Percentiles rank a stretch among this genome's conserved stretches.
Conservation (phyloP, 208 protist species). For the Balamuthia mandrillaris region DNA sequence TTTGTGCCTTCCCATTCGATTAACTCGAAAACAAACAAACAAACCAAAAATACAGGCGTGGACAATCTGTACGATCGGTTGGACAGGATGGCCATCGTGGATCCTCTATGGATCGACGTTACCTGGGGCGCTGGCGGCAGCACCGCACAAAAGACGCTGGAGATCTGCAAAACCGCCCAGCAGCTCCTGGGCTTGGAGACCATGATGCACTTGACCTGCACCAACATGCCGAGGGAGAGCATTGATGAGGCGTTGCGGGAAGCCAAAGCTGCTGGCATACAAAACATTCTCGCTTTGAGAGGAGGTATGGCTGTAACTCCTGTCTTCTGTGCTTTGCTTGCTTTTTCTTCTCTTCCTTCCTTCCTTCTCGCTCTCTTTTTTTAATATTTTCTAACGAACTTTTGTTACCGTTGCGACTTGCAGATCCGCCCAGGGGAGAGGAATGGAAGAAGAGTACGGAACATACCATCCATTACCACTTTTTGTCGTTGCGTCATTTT, state of each 20-base stretch:
- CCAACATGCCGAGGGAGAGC: conserved; percentile 80
- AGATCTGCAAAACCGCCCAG: conserved; percentile 76
- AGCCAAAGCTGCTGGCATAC: conserved; percentile 81
- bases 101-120: conserved; percentile 89
- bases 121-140: conserved; percentile 92
- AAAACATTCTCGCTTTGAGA: conserved; percentile 93
- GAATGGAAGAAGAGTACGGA: conserved; percentile 56
- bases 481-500: no score
- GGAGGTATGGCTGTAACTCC: conserved; percentile 68
- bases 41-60: conserved; percentile 55
- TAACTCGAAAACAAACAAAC: not conserved
- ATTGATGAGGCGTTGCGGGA: conserved; percentile 77
- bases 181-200: conserved; percentile 78
- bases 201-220: conserved; percentile 92
- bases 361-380: not conserved
- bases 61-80: conserved; percentile 78
- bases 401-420: not conserved
- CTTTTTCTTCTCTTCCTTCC: not conserved
- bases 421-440: conserved; percentile 70
- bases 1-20: not conserved
- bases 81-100: conserved; percentile 77
- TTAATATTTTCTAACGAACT: not conserved
- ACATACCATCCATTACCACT: no score
- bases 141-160: conserved; percentile 79
- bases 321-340: not conserved